Evolutionary conservation across 306 rosid species (phyloP).

Genomic region (Rosa chinensis): DNA sequence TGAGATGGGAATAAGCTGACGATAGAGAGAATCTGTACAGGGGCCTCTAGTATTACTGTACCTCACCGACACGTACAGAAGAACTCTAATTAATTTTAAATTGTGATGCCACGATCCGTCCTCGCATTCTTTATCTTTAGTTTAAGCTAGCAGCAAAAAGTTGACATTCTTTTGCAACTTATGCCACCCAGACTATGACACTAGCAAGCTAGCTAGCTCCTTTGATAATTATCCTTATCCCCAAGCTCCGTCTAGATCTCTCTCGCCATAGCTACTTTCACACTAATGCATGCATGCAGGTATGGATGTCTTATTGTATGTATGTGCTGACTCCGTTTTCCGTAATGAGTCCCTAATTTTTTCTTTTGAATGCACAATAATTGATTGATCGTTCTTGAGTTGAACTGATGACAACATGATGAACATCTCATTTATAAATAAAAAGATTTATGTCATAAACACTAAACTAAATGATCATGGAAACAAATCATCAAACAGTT

Average conservation of each 20-base stretch:
- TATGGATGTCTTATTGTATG: too few relatives aligned
- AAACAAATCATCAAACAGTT: too few relatives aligned
- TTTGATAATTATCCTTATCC: not conserved
- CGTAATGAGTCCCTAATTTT: too few relatives aligned
- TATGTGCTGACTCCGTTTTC: too few relatives aligned
- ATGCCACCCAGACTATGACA: not conserved
- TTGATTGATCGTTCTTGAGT: too few relatives aligned
- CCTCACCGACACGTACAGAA: conserved; percentile 17
- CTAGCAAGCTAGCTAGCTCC: not conserved
- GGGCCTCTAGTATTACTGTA: conserved; percentile 31
- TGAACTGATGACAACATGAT: too few relatives aligned
- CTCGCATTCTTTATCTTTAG: conserved; percentile 20
- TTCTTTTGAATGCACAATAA: too few relatives aligned
- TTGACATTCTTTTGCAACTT: conserved; percentile 43
- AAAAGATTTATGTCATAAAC: too few relatives aligned
- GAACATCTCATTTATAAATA: too few relatives aligned
- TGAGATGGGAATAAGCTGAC: not conserved
- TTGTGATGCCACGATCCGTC: conserved; percentile 67
- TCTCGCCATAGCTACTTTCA: not conserved
- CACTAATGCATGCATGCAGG: not conserved
- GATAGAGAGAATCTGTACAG: conserved; percentile 35
- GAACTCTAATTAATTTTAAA: not conserved
- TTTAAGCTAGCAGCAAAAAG: conserved; percentile 23
- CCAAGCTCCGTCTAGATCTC: not conserved
- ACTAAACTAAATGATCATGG: too few relatives aligned